These are phyloP conservation scores for Aspergillus sp. DNA, from an alignment of 2,329 filamentous ascomycete genomes.

Conservation along the genomic window DNA sequence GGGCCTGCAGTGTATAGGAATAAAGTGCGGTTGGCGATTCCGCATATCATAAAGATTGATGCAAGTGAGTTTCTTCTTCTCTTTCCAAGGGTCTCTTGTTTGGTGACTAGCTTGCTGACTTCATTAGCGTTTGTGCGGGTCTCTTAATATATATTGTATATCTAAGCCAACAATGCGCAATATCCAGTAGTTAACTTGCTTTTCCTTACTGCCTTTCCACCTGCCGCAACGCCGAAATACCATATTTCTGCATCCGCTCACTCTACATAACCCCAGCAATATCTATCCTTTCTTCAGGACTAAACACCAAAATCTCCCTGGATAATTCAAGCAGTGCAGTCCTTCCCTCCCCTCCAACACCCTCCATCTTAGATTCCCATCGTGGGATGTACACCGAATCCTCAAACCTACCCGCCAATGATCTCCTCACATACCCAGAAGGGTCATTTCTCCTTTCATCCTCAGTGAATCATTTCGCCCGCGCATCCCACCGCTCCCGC, in stretches of 20 bases:
- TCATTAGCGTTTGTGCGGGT: background rate
- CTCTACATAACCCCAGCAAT: background rate
- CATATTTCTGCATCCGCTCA: background rate
- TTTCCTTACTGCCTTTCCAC: background rate
- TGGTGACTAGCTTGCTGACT: background rate
- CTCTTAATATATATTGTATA: background rate
- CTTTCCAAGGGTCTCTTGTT: background rate
- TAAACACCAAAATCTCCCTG: background rate
- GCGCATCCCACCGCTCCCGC: background rate
- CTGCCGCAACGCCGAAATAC: background rate
- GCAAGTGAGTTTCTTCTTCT: slow-evolving; percentile 44
- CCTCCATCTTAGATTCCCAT: background rate
- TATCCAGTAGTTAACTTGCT: no score
- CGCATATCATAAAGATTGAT: slow-evolving; percentile 88
- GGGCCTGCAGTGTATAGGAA: slow-evolving; percentile 84
- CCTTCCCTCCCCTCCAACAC: background rate
- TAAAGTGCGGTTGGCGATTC: slow-evolving; percentile 80
- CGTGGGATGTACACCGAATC: background rate
- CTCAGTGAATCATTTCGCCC: background rate
- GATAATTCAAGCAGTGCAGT: background rate
- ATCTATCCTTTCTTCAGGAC: background rate
- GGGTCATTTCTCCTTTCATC: background rate
- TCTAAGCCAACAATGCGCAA: no score
- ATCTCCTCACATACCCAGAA: background rate
- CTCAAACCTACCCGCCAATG: background rate